A percentile compares a stretch with the other conserved stretches of the same genome.
Conservation (phyloP, 805 yeast genomes). For the Tetrapisispora namnaoensis region DNA sequence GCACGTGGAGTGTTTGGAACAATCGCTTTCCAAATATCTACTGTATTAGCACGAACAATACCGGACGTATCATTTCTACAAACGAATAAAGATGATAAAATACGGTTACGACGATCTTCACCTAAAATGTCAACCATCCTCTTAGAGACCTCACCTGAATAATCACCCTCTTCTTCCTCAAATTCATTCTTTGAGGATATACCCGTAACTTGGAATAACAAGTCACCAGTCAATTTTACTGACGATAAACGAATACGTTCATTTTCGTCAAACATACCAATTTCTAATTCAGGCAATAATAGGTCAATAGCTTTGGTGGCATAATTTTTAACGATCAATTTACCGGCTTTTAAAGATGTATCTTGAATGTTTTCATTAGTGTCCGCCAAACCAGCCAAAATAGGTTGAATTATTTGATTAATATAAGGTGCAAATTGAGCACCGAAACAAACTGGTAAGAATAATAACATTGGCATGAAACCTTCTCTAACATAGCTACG, state of each 20-base stretch:
- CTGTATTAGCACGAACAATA: constrained; percentile 77
- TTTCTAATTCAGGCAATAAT: constrained; percentile 86
- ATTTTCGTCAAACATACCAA: constrained; percentile 72
- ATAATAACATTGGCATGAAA: constrained; percentile 78
- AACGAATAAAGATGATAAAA: constrained; percentile 76
- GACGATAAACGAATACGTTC: constrained; percentile 87
- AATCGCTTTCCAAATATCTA: constrained; percentile 93
- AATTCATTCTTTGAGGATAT: constrained; percentile 68
- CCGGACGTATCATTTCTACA: constrained; percentile 90
- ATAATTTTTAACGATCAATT: constrained; percentile 81
- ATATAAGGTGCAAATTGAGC: constrained; percentile 84
- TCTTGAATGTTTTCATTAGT: constrained; percentile 78
- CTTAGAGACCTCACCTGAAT: constrained; percentile 44
- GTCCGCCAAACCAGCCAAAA: constrained; percentile 86
- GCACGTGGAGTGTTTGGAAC: constrained; percentile 94
- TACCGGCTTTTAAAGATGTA: constrained; percentile 84
- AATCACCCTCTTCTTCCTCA: constrained; percentile 35
- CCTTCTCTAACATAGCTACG: constrained; percentile 78
- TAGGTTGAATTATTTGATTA: constrained; percentile 79
- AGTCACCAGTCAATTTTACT: constrained; percentile 90
- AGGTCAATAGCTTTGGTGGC: constrained; percentile 89
- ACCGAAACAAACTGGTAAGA: constrained; percentile 91
- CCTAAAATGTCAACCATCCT: constrained; percentile 75
- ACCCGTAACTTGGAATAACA: constrained; percentile 90
- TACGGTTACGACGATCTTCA: constrained; percentile 74